Percentiles rank a stretch among this genome's conserved stretches.
Conservation (phyloP, 1,284 basidiomycete species). For the Trametes pubescens region DNA sequence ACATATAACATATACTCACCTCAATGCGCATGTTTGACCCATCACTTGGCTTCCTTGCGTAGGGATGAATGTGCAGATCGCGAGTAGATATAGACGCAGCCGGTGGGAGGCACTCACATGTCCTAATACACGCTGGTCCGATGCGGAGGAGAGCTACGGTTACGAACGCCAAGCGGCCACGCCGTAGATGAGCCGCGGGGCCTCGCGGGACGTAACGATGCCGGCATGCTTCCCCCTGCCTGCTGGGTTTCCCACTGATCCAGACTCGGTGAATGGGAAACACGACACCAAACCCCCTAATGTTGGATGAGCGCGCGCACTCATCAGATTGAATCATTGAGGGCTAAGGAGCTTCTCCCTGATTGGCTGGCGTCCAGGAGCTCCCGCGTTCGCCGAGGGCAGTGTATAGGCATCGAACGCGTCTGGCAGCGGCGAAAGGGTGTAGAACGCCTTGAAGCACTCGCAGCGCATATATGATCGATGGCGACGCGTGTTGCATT, state of each 20-base stretch:
- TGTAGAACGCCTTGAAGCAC: not conserved
- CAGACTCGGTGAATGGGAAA: not conserved
- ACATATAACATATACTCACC: no score
- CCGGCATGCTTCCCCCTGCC: not conserved
- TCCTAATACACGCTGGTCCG: not conserved
- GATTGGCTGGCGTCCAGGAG: slow-evolving; percentile 8
- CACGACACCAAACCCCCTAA: not conserved
- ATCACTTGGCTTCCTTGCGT: not conserved
- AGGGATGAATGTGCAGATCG: not conserved
- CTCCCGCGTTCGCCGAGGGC: slow-evolving; percentile 7
- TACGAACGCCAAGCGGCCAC: slow-evolving; percentile 7
- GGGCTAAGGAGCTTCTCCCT: not conserved
- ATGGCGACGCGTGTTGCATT: slow-evolving; percentile 3
- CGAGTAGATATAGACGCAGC: not conserved
- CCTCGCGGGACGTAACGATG: not conserved
- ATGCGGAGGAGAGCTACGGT: not conserved
- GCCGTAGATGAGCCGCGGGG: not conserved
- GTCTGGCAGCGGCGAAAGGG: slow-evolving; percentile 14
- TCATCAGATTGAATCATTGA: slow-evolving; percentile 4
- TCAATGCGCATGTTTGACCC: not conserved
- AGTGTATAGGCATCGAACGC: not conserved
- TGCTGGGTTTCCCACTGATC: not conserved
- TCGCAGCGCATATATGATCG: not conserved
- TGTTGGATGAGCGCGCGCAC: not conserved
- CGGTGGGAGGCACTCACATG: not conserved